Conservation (phyloP, 441 rosid species). For the Omphalea diandra region DNA sequence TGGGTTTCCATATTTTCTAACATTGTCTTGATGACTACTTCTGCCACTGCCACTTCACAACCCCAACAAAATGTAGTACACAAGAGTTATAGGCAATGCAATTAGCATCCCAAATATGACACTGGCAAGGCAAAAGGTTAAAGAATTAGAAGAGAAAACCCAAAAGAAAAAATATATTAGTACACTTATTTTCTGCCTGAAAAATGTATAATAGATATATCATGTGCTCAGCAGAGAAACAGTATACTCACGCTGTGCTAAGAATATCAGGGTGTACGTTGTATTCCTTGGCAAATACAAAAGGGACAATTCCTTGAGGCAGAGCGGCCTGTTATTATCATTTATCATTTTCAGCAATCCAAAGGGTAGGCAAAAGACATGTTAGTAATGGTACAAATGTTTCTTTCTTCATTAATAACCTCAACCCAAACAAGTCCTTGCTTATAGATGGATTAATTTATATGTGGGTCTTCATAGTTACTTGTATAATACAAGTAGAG, state of each 20-base stretch:
- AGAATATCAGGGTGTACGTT: conserved; percentile 78
- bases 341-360: conserved; percentile 10
- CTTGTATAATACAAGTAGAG: no score
- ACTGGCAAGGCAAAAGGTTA: conserved; percentile 29
- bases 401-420: conserved; percentile 16
- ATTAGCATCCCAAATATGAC: conserved; percentile 82
- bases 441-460: conserved; percentile 5
- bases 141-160: neutral
- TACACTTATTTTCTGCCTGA: no score
- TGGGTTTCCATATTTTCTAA: conserved; percentile 22
- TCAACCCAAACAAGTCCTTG: conserved; percentile 10
- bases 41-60: conserved; percentile 39
- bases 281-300: conserved; percentile 85
- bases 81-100: conserved; percentile 74
- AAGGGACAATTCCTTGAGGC: conserved; percentile 87
- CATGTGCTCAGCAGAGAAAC: neutral
- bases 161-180: neutral
- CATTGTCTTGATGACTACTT: neutral
- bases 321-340: conserved; percentile 74
- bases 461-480: no score
- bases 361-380: conserved; percentile 17
- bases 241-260: conserved; percentile 62
- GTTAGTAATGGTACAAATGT: conserved; percentile 23
- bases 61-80: conserved; percentile 71
- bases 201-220: neutral